Evolutionary conservation across 1,284 basidiomycete genomes (phyloP), one percentile per base, ranked within the genome.

Genomic region (Flammula alnicola): DNA sequence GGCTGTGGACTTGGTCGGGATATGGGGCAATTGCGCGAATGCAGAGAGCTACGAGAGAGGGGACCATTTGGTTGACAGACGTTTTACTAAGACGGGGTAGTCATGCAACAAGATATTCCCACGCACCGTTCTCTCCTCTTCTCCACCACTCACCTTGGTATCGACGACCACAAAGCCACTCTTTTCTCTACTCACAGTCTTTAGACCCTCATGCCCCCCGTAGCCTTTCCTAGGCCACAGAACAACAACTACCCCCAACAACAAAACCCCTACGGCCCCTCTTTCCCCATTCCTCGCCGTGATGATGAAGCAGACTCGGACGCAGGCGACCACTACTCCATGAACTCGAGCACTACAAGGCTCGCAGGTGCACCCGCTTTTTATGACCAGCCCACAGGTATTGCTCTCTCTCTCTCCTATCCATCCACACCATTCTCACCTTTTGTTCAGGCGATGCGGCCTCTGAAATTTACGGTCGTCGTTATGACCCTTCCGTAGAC

Each of bases 281-380:
- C n/a, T n/a, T n/a, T n/a, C n/a, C 55, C 63, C 22, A 63, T 66
- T 44, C 59, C 71, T 22, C 63, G 67, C 51, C 62, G 64, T 36
- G 73, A 77, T 49, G 78, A 78, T 56, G 75, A 77, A 39, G 65
- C 66, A 43, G 79, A 83, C 54, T 80, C 79, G 5, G 77, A 81
- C 55, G 55, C 71, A 47, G 72, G 75, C 41, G 80, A 83, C 63
- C 74, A 74, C 56, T 83, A 81, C 67, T 74, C 70, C 56, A 74
- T 78, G 52, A 70, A 68, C 55, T 81, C 80, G 55, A 78, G 76
- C 65, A 77, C 77, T 12, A 77, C 82, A 49, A 77, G 79, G 44
- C 74, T 85, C 51, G 78, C 79, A 51, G 72, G 75, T 35, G 72
- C 72, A 26, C 68, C 73, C 44, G 74, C 67, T 17, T 80, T 74